phyloP scores from a whole-genome alignment of 2,329 filamentous ascomycete genomes.

The Pestalotiopsis sp. region DNA sequence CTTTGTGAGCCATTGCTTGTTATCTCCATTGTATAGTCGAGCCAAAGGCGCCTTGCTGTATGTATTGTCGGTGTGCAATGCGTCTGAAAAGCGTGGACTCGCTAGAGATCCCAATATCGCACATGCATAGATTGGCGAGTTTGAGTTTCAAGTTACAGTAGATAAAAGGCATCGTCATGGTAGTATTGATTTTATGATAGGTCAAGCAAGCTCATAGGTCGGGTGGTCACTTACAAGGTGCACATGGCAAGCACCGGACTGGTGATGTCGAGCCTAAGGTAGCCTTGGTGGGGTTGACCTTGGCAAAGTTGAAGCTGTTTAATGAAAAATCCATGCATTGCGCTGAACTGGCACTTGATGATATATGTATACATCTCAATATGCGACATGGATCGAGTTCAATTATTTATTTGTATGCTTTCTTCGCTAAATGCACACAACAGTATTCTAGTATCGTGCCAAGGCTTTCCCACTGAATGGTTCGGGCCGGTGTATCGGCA shows the following conservation, averaged over 20 bases:
- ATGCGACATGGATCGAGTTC: no score
- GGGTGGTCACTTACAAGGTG: not conserved
- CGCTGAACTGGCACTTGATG: no score
- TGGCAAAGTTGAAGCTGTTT: no score
- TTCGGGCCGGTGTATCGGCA: not conserved
- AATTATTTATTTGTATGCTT: no score
- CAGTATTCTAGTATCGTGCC: no score
- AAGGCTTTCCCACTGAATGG: not conserved
- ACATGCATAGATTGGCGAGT: not conserved
- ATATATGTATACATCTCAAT: no score
- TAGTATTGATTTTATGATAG: not conserved
- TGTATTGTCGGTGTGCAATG: not conserved
- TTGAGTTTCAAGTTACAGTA: not conserved
- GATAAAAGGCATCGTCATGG: not conserved
- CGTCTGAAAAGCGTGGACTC: not conserved
- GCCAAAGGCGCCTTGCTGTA: not conserved
- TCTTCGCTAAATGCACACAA: no score
- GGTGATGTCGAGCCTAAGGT: no score
- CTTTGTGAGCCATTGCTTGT: not conserved
- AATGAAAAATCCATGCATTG: no score
- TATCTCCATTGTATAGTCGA: not conserved
- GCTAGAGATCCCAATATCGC: not conserved
- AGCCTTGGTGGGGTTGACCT: no score
- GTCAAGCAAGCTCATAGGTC: not conserved
- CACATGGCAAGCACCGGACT: no score